Percentiles rank a stretch among this genome's conserved stretches.
Evolutionary conservation across 805 yeast species (phyloP).

Genomic region (Pichia insulana): DNA sequence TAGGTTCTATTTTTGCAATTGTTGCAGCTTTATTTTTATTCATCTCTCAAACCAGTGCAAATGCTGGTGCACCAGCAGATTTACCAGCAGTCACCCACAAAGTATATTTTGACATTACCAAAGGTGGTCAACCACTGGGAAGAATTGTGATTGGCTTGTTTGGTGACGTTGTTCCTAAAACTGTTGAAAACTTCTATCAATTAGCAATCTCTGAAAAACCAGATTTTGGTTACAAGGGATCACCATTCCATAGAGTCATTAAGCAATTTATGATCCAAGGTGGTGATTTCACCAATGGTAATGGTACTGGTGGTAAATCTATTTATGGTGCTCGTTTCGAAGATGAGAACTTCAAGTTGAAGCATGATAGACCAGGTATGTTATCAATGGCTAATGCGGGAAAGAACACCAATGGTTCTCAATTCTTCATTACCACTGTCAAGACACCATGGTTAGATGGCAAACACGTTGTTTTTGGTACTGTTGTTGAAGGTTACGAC

Average conservation of each 20-base stretch:
- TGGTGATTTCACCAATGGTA: conserved; percentile 66
- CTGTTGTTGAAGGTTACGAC: conserved; percentile 83
- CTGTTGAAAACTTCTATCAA: conserved; percentile 81
- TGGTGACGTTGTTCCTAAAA: conserved; percentile 80
- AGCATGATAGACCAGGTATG: conserved; percentile 61
- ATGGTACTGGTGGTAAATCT: conserved; percentile 69
- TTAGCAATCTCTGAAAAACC: conserved; percentile 71
- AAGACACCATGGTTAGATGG: conserved; percentile 89
- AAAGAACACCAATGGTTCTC: conserved; percentile 80
- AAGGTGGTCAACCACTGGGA: conserved; percentile 72
- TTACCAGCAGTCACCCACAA: conserved; percentile 59
- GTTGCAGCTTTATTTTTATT: conserved; percentile 14
- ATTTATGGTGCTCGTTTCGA: conserved; percentile 60
- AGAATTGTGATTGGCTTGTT: conserved; percentile 80
- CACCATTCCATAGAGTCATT: conserved; percentile 67
- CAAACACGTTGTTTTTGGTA: conserved; percentile 93
- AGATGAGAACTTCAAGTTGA: conserved; percentile 61
- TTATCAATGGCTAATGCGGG: conserved; percentile 80
- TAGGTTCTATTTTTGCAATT: conserved; percentile 15
- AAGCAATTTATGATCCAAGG: conserved; percentile 72
- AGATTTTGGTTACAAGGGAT: conserved; percentile 49
- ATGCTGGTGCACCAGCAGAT: conserved; percentile 21
- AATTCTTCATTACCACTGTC: conserved; percentile 91
- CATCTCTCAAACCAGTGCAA: conserved; percentile 14
- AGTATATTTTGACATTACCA: conserved; percentile 79